Conservation (phyloP, 257 asterid species). For the Solanum phureja region DNA sequence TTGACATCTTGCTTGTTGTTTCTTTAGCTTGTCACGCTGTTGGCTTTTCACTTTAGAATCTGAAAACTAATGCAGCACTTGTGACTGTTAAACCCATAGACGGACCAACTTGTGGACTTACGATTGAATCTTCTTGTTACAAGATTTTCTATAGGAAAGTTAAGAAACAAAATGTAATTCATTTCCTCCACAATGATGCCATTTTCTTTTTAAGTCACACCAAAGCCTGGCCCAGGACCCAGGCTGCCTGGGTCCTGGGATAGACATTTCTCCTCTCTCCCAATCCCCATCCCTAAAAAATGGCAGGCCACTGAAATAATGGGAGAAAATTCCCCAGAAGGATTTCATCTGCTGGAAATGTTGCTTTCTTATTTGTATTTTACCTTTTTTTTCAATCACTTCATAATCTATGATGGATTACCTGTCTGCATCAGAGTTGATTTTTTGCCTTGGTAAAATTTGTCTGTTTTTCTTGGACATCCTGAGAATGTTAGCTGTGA, state of each 20-base stretch:
- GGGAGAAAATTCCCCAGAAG: not conserved
- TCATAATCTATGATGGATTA: not conserved
- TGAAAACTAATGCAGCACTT: not conserved
- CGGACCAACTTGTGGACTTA: not conserved
- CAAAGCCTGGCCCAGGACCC: no score
- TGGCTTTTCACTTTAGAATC: not conserved
- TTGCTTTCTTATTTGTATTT: not conserved
- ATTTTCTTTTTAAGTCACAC: not conserved
- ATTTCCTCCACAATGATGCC: not conserved
- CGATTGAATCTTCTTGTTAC: not conserved
- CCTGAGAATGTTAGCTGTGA: not conserved
- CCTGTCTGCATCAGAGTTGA: not conserved
- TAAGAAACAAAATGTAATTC: not conserved
- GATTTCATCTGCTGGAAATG: not conserved
- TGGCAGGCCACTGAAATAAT: not conserved
- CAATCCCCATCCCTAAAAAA: not conserved
- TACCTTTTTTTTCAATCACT: not conserved
- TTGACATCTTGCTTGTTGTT: not conserved
- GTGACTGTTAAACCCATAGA: not conserved
- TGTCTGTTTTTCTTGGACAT: not conserved
- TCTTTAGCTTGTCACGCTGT: not conserved
- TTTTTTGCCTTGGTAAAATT: not conserved
- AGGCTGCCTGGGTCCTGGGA: not conserved
- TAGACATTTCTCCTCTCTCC: not conserved
- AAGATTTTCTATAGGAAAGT: not conserved